Evolutionary conservation across 2,329 filamentous ascomycete genomes (phyloP), one percentile per base, ranked within the genome.

Genomic region (Parastagonospora avenae): DNA sequence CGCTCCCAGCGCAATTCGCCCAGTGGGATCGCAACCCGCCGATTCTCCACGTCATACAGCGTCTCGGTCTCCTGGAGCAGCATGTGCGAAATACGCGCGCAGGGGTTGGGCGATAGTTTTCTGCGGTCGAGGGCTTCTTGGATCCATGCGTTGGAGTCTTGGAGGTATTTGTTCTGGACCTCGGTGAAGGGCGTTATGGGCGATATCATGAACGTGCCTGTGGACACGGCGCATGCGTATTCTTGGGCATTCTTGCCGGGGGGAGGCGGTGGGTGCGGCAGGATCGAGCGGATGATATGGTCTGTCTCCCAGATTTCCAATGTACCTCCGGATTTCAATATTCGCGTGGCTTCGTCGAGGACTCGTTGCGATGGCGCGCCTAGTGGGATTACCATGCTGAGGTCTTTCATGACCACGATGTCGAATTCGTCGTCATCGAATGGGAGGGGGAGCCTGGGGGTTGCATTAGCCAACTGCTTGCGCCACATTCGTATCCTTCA

Each of bases 261-360:
- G 46, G 83, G 78, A 11, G 82, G 82, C 2, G 87, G 85, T 2
- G 89, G 85, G 68, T 94, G 90, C 2, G 91, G 90, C 43, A 91
- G 81, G 27, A 97, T 80, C 72, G 92, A 92, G 60, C 92, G 88
- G 57, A 96, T 85, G 10, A 88, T 83, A 68, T 92, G 86, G 74
- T 97, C 92, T 4, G 88, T 88, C 59, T 96, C 92, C 92, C 92
- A 97, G 12, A 95, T 81, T 70, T 97, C 93, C 24, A 97, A 67
- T 2, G 85, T 85, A 4, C 93, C 93, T 12, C 90, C 91, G 0
- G 89, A 87, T 59, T 83, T 86, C 31, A 96, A 78, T 10, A 96
- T 76, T 14, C 92, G 88, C 39, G 93, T 77, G 55, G 87, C 88
- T 68, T 97, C 91, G 58, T 90, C 88, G 51, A 86, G 70, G n/a